Conservation (phyloP, 768 basidiomycete genomes). For the Candolleomyces eurysporus region DNA sequence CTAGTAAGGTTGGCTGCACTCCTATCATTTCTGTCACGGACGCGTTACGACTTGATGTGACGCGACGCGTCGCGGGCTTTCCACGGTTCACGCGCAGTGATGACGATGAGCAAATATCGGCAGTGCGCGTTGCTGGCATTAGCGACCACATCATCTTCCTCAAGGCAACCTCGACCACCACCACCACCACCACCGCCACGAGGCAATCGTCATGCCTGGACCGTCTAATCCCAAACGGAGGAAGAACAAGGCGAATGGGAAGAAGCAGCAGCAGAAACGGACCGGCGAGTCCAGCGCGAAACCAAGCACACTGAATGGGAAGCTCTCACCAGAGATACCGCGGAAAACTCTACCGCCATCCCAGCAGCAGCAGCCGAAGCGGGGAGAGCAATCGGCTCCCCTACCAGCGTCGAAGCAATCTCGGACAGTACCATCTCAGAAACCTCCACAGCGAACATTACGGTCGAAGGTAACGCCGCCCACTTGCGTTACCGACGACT, state of each 20-base stretch:
- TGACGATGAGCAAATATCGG: not conserved
- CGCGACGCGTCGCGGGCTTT: slow-evolving; percentile 6
- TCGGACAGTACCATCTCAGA: not conserved
- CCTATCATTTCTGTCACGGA: not conserved
- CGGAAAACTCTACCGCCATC: not conserved
- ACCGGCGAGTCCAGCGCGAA: not conserved
- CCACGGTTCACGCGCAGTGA: slow-evolving; percentile 1
- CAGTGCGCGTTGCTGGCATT: too few species aligned
- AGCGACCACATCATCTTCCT: not conserved
- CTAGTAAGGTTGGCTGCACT: too few species aligned
- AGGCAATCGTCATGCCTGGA: slow-evolving; percentile 50
- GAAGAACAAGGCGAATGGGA: slow-evolving; percentile 13
- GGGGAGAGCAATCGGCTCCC: not conserved
- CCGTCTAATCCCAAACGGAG: slow-evolving; percentile 52
- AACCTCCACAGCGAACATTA: not conserved
- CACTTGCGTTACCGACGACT: not conserved
- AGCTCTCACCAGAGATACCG: not conserved
- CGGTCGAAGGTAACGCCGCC: not conserved
- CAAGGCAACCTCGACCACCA: not conserved
- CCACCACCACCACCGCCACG: not conserved
- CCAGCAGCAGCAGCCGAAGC: not conserved
- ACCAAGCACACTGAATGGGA: not conserved
- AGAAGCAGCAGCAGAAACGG: slow-evolving; percentile 11
- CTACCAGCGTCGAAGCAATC: not conserved
- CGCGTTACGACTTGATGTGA: slow-evolving; percentile 3